phyloP scores from a whole-genome alignment of 176 grass and related monocot species.

The Triticum urartu region DNA sequence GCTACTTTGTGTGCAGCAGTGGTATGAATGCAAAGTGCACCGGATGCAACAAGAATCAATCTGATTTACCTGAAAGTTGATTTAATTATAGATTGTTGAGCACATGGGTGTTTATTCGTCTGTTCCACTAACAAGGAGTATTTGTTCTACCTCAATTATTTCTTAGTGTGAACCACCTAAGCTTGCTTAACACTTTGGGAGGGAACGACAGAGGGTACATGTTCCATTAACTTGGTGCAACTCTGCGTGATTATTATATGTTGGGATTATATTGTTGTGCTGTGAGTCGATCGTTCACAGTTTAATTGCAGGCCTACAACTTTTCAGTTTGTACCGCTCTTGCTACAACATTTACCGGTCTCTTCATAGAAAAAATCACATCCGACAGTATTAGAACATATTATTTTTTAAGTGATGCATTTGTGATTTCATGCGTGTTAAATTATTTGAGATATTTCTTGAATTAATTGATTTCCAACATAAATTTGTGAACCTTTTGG shows the following conservation, averaged over 20 bases:
- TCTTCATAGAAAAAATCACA: no score
- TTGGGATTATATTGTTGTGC: background rate
- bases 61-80: background rate
- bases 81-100: background rate
- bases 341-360: background rate
- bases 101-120: background rate
- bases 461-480: no score
- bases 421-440: no score
- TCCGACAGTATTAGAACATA: background rate
- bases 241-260: background rate
- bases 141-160: background rate
- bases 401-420: no score
- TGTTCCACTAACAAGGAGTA: constrained; percentile 20
- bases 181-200: background rate
- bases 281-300: background rate
- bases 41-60: background rate
- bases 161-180: background rate
- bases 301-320: background rate
- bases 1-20: no score
- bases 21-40: no score
- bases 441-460: no score
- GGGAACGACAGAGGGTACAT: background rate
- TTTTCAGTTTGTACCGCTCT: background rate
- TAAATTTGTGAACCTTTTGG: no score
- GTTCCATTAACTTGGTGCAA: background rate